phyloP scores from a whole-genome alignment of 495 filamentous ascomycete species.

The Paragyromitra xinjiangensis region DNA sequence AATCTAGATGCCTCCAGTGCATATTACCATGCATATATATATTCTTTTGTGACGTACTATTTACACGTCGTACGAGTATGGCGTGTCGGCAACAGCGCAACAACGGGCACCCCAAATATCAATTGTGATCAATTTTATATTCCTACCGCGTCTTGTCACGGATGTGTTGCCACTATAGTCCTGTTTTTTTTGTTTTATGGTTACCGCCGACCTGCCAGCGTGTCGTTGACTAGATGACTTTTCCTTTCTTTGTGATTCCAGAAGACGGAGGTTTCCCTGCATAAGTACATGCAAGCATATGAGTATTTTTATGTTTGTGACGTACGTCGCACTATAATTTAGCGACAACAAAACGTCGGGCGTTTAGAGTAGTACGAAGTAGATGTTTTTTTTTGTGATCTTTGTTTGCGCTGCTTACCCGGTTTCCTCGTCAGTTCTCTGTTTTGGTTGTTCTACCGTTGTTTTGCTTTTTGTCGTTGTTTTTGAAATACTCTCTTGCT shows the following conservation, averaged over 20 bases:
- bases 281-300: constrained; percentile 8
- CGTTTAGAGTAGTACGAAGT: neutral
- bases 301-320: constrained; percentile 26
- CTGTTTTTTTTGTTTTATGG: neutral
- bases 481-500: constrained; percentile 10
- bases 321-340: neutral
- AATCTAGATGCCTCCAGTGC: constrained; percentile 22
- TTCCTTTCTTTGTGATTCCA: constrained; percentile 16
- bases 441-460: constrained; percentile 29
- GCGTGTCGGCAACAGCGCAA: constrained; percentile 13
- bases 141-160: neutral
- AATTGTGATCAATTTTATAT: constrained; percentile 4
- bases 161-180: constrained; percentile 5
- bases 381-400: constrained; percentile 26
- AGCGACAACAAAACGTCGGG: constrained; percentile 20
- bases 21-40: constrained; percentile 9
- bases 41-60: constrained; percentile 24
- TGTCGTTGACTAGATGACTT: constrained; percentile 18
- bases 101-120: constrained; percentile 11
- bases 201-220: neutral
- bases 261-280: constrained; percentile 14
- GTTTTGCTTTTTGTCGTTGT: constrained; percentile 30
- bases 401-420: constrained; percentile 34
- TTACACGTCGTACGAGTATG: constrained; percentile 19
- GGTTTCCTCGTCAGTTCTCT: constrained; percentile 36